A percentile compares a stretch with the other conserved stretches of the same genome.
phyloP scores from a whole-genome alignment of 495 filamentous ascomycete genomes.

The Lichina pygmaea region DNA sequence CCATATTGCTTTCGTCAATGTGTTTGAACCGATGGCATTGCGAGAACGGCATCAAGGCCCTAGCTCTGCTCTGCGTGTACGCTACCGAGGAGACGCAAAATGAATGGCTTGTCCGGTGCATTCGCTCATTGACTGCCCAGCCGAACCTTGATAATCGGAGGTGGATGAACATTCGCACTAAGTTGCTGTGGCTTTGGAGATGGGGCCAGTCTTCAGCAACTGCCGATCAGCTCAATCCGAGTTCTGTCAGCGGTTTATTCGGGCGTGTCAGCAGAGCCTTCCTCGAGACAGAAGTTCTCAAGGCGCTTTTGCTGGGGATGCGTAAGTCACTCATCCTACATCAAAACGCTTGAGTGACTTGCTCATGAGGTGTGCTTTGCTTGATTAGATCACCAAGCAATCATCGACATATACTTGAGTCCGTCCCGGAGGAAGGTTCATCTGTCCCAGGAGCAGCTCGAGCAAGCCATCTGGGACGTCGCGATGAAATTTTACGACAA shows the following conservation, averaged over 20 bases:
- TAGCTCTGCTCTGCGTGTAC: slow-evolving; percentile 18
- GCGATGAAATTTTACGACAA: slow-evolving; percentile 63
- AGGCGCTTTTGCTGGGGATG: slow-evolving; percentile 36
- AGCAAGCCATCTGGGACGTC: slow-evolving; percentile 35
- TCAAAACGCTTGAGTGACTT: background rate
- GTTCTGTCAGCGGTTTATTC: slow-evolving; percentile 33
- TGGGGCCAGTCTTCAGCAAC: slow-evolving; percentile 32
- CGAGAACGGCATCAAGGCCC: too few species aligned
- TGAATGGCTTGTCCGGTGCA: too few species aligned
- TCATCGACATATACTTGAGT: slow-evolving; percentile 37
- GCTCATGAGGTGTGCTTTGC: background rate
- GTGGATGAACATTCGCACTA: slow-evolving; percentile 37
- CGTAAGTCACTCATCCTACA: slow-evolving; percentile 19
- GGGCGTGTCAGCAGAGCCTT: slow-evolving; percentile 32
- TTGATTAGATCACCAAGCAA: slow-evolving; percentile 33
- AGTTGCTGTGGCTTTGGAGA: slow-evolving; percentile 56
- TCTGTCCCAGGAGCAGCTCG: slow-evolving; percentile 18
- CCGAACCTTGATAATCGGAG: slow-evolving; percentile 32
- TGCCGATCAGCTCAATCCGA: slow-evolving; percentile 6
- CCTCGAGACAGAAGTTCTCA: slow-evolving; percentile 52
- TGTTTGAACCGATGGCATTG: slow-evolving; percentile 18
- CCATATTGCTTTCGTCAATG: slow-evolving; percentile 38
- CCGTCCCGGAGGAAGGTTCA: slow-evolving; percentile 7
- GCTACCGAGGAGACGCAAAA: slow-evolving; percentile 18
- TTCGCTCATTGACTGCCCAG: too few species aligned